Evolutionary conservation across 2,329 filamentous ascomycete species (phyloP).

Genomic region (Aspergillus sp.): DNA sequence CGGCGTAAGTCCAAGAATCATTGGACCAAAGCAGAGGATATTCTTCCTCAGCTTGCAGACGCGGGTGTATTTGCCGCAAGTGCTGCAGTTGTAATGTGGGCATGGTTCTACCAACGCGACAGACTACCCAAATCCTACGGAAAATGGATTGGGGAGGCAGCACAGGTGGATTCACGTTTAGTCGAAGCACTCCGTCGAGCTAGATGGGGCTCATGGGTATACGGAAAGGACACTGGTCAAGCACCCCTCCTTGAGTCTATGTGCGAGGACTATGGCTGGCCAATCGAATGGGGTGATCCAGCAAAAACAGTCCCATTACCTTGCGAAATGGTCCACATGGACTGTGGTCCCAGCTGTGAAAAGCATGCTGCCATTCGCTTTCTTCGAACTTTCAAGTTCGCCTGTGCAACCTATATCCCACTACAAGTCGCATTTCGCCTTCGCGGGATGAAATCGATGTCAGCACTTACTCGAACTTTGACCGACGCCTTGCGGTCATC

Average conservation of each 20-base stretch:
- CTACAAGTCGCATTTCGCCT: constrained; percentile 65
- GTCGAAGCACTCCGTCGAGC: constrained; percentile 68
- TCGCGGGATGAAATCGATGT: constrained; percentile 41
- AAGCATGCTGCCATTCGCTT: constrained; percentile 67
- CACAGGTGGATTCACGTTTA: constrained; percentile 68
- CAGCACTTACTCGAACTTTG: constrained; percentile 47
- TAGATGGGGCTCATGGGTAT: constrained; percentile 59
- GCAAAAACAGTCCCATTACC: constrained; percentile 65
- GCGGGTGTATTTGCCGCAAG: constrained; percentile 67
- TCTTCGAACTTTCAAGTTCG: constrained; percentile 64
- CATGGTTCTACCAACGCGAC: constrained; percentile 74
- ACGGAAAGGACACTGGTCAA: constrained; percentile 69
- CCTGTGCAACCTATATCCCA: constrained; percentile 72
- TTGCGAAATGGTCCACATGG: constrained; percentile 81
- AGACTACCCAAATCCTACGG: constrained; percentile 69
- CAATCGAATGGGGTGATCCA: constrained; percentile 69
- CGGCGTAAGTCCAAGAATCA: constrained; percentile 24
- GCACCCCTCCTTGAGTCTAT: constrained; percentile 64
- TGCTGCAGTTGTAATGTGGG: constrained; percentile 77
- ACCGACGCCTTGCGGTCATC: constrained; percentile 65
- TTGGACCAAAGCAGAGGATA: constrained; percentile 35
- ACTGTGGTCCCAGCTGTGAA: constrained; percentile 65
- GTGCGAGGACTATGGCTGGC: constrained; percentile 67
- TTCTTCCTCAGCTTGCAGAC: constrained; percentile 50
- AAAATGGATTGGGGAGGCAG: constrained; percentile 75